Evolutionary conservation across 768 basidiomycete genomes (phyloP).

Genomic region (Pholiota conissans): DNA sequence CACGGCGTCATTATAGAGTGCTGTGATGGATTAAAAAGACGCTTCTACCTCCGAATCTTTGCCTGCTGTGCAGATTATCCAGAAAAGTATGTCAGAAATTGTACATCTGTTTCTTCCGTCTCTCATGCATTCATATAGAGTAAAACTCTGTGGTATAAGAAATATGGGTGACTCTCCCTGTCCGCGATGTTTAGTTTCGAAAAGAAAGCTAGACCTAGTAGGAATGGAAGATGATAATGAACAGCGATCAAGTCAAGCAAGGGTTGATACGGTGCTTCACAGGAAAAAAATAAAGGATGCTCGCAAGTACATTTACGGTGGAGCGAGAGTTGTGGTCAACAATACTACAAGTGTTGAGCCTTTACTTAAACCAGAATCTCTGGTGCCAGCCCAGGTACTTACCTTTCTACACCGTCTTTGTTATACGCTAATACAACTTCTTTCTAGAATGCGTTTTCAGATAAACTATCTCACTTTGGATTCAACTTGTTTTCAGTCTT

Average conservation of each 20-base stretch:
- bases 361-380: not conserved
- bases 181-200: constrained; percentile 26
- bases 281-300: not conserved
- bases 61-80: constrained; percentile 37
- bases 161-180: constrained; percentile 22
- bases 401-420: too few relatives aligned
- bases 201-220: constrained; percentile 22
- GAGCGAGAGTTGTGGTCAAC: not conserved
- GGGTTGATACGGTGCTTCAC: constrained; percentile 2
- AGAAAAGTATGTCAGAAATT: constrained; percentile 27
- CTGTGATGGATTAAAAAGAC: constrained; percentile 28
- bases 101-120: constrained; percentile 28
- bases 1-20: constrained; percentile 32
- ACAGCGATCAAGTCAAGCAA: constrained; percentile 3
- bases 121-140: not conserved
- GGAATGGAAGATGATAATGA: constrained; percentile 22
- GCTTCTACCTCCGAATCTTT: constrained; percentile 30
- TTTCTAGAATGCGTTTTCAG: constrained; percentile 9
- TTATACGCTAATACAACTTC: not conserved
- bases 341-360: not conserved
- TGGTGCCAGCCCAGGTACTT: not conserved
- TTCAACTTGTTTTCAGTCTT: constrained; percentile 31
- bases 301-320: not conserved
- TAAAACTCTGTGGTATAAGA: constrained; percentile 2
- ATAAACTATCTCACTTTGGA: constrained; percentile 9